A percentile compares a stretch with the other conserved stretches of the same genome.
These are phyloP conservation scores for Vanrija pseudolonga DNA, from an alignment of 1,284 basidiomycete species.

Conservation along the genomic window DNA sequence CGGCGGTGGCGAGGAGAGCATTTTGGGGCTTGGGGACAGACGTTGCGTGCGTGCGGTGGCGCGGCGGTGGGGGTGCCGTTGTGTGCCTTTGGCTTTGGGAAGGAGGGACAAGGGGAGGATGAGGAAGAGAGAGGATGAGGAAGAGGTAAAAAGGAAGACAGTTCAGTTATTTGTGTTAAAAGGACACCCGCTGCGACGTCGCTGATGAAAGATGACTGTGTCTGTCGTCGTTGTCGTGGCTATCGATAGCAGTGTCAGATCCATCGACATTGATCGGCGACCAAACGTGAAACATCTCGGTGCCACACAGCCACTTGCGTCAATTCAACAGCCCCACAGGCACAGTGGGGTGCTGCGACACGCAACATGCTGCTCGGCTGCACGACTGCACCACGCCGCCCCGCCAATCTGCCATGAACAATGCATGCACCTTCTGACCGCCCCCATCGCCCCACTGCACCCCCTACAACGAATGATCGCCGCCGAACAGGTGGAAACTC, in stretches of 20 bases:
- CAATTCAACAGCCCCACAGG: too few relatives aligned
- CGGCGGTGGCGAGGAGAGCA: not conserved
- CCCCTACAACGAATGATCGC: constrained; percentile 53
- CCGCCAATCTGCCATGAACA: not conserved
- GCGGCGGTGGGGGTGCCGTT: not conserved
- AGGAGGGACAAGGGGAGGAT: not conserved
- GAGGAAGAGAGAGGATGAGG: not conserved
- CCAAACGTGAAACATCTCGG: too few relatives aligned
- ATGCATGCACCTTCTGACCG: constrained; percentile 1
- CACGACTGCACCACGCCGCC: too few relatives aligned
- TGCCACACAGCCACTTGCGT: too few relatives aligned
- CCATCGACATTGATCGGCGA: too few relatives aligned
- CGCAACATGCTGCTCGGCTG: too few relatives aligned
- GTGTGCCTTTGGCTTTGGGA: too few relatives aligned
- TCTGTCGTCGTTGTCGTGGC: not conserved
- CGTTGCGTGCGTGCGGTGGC: not conserved
- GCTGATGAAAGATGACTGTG: not conserved
- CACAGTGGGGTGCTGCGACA: too few relatives aligned
- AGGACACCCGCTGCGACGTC: too few relatives aligned
- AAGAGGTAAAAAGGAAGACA: not conserved
- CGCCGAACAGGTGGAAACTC: constrained; percentile 83
- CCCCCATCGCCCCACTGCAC: not conserved
- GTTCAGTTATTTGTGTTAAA: too few relatives aligned
- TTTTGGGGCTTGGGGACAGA: too few relatives aligned
- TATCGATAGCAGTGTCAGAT: too few relatives aligned